Conservation (phyloP, 129 eudicot species). For the Chrysanthemum seticuspe region DNA sequence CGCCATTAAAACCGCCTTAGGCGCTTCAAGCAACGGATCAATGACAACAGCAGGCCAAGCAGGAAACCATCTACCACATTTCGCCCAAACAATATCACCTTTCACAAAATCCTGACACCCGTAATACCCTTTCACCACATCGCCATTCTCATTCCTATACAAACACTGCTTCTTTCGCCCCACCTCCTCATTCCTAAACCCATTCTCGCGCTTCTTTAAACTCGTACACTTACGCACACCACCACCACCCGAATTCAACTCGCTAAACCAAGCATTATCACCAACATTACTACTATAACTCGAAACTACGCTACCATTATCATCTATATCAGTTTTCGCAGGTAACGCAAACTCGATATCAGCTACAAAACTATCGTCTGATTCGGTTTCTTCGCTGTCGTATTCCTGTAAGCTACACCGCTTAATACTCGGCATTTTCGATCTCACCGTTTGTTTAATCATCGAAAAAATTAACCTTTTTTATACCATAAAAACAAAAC, state of each 20-base stretch:
- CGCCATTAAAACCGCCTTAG: slow-evolving; percentile 59
- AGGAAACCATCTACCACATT: slow-evolving; percentile 64
- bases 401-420: slow-evolving; percentile 36
- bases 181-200: slow-evolving; percentile 9
- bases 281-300: slow-evolving; percentile 9
- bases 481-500: slow-evolving; percentile 24
- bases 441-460: slow-evolving; percentile 32
- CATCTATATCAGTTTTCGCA: background rate
- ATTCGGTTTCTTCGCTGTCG: slow-evolving; percentile 29
- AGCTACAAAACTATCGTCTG: slow-evolving; percentile 24
- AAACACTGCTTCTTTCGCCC: slow-evolving; percentile 32
- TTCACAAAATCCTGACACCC: slow-evolving; percentile 54
- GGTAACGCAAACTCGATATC: slow-evolving; percentile 8
- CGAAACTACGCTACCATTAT: background rate
- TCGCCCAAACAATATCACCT: slow-evolving; percentile 85
- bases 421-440: slow-evolving; percentile 55
- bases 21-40: slow-evolving; percentile 78
- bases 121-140: slow-evolving; percentile 42
- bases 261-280: slow-evolving; percentile 29
- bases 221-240: slow-evolving; percentile 22
- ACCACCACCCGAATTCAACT: slow-evolving; percentile 35
- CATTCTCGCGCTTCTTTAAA: slow-evolving; percentile 27
- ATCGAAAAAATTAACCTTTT: slow-evolving; percentile 10
- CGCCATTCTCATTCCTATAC: slow-evolving; percentile 26
- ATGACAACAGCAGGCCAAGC: slow-evolving; percentile 93